Percentiles rank a stretch among this genome's conserved stretches.
These are phyloP conservation scores for Thielaviopsis populi DNA, from an alignment of 2,329 filamentous ascomycete genomes.

Conservation along the genomic window DNA sequence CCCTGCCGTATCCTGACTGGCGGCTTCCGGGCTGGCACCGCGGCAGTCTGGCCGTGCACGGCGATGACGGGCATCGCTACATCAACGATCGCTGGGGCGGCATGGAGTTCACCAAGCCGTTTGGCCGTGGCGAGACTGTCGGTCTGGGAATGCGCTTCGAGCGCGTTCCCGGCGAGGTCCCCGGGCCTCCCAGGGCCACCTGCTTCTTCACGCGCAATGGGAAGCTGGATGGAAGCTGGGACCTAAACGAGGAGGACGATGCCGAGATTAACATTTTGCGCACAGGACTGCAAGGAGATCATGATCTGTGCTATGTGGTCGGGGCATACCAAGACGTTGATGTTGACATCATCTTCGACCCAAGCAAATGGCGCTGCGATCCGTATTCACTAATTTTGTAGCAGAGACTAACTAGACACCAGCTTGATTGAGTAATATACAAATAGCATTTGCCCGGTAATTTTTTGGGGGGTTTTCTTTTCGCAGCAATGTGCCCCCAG, in stretches of 20 bases:
- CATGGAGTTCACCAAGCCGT: conserved; percentile 48
- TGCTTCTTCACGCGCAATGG: conserved; percentile 62
- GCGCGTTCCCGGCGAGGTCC: conserved; percentile 22
- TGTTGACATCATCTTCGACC: conserved; percentile 52
- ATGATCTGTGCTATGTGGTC: conserved; percentile 56
- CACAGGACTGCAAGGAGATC: conserved; percentile 51
- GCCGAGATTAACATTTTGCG: conserved; percentile 44
- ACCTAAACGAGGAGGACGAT: conserved; percentile 62
- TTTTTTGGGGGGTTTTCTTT: too few species aligned
- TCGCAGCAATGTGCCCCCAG: not conserved
- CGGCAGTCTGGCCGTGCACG: conserved; percentile 59
- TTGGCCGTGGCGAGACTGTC: conserved; percentile 49
- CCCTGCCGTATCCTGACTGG: conserved; percentile 62
- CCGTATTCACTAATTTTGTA: not conserved
- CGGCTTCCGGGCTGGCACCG: conserved; percentile 71
- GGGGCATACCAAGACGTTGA: conserved; percentile 54
- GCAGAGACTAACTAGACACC: not conserved
- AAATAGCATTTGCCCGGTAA: not conserved
- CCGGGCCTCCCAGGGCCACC: conserved; percentile 33
- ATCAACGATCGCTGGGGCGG: conserved; percentile 64
- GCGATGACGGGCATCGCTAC: conserved; percentile 63
- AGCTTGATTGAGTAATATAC: not conserved
- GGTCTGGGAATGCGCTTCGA: conserved; percentile 56
- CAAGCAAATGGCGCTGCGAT: conserved; percentile 35
- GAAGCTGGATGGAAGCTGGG: conserved; percentile 44